Base-by-base conservation (phyloP, 257 asterid species). In the Orobanche coerulescens region DNA sequence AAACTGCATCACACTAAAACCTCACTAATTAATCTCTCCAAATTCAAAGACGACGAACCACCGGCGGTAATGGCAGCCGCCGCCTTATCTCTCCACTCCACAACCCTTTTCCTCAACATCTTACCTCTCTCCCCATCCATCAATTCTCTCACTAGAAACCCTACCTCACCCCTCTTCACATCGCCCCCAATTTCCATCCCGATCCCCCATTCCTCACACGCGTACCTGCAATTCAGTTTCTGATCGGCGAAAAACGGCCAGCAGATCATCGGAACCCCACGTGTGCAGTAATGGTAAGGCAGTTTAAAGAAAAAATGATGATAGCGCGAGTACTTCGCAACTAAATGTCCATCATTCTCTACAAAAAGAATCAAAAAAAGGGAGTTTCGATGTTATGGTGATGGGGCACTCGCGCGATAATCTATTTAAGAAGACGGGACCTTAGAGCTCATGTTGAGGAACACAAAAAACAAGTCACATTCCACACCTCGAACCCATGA, bases 111-210 rank as follows among this genome's bases (percentile, higher is more conserved):
- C 73, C 40, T 74, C 74, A 78, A 25, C 57, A 18, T 43, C 39
- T 7, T 59, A 3, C 83, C 83, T 1, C 33, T 62, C 39, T 68
- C 76, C 23, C 78, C 83, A 42, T 58, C 78, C 16, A 66, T 42
- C 64, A 66, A 28, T 22, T 66, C 71, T 31, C 71, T 66, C 58
- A 66, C 71, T 2, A 67, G 15, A 36, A 23, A 19, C 47, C 55
- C 73, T 62, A 77, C 77, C 31, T 70, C 76, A 51, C 44, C 57
- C 43, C 80, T 66, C 13, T 51, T 54, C 31, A 71, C 69, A 47
- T 57, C 37, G 13, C 47, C 31, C 20, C 34, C 58, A 4, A 77
- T 66, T 18, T 70, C 79, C 58, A 73, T 14, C 37, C 68, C 68
- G 1, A 63, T 6, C 24, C 39, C 60, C 68, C 68, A 63, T 15